A percentile compares a stretch with the other conserved stretches of the same genome.
phyloP scores from a whole-genome alignment of 768 basidiomycete genomes.

The Phaeotremella fagi region DNA sequence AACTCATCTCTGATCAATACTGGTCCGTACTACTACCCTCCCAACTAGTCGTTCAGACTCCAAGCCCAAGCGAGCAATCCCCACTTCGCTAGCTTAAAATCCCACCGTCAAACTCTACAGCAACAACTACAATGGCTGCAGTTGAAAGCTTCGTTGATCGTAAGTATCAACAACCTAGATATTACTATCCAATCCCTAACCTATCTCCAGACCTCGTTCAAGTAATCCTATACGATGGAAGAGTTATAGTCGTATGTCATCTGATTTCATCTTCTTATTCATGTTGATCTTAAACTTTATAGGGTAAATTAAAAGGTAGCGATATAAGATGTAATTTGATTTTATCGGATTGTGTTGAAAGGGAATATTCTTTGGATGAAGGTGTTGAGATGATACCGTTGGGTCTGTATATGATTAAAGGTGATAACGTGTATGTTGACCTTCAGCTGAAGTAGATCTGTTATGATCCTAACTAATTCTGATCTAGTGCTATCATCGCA shows the following conservation, averaged over 20 bases:
- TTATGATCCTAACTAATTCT: neutral
- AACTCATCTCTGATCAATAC: too few relatives aligned
- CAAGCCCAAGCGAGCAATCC: too few relatives aligned
- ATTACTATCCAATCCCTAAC: too few relatives aligned
- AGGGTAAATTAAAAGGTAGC: constrained; percentile 87
- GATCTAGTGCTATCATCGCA: constrained; percentile 49
- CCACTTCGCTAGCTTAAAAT: too few relatives aligned
- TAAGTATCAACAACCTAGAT: too few relatives aligned
- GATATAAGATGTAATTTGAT: constrained; percentile 97
- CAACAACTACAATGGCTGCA: constrained; percentile 33
- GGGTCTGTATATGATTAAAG: constrained; percentile 94
- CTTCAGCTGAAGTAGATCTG: neutral
- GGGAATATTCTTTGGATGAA: constrained; percentile 84
- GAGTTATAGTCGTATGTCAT: constrained; percentile 76
- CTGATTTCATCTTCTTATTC: neutral
- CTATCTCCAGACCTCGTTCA: constrained; percentile 80
- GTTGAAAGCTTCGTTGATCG: constrained; percentile 39
- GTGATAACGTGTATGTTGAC: constrained; percentile 86
- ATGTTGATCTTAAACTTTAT: constrained; percentile 1
- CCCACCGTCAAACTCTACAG: too few relatives aligned
- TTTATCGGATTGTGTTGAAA: constrained; percentile 86
- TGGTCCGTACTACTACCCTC: too few relatives aligned
- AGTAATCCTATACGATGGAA: constrained; percentile 91
- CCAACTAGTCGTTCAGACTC: too few relatives aligned
- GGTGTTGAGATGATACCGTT: constrained; percentile 91